Conservation (phyloP, 2,329 filamentous ascomycete genomes). For the Periconia sp. region DNA sequence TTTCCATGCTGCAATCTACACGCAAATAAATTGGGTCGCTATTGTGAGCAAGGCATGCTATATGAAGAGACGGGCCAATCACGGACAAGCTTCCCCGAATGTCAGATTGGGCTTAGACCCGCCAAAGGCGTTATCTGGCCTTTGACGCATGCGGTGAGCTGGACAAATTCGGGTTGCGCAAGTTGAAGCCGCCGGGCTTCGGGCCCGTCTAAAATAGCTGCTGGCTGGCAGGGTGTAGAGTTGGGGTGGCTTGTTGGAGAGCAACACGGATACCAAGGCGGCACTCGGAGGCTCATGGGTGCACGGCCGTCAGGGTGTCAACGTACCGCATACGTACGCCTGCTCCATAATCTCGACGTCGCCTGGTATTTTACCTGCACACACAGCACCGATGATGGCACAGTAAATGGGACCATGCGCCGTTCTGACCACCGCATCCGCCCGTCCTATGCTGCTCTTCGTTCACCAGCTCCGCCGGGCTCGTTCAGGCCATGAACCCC, state of each 20-base stretch:
- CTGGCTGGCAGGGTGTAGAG: background rate
- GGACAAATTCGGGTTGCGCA: too few species aligned
- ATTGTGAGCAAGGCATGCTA: constrained; percentile 1
- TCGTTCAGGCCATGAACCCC: constrained; percentile 47
- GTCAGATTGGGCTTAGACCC: background rate
- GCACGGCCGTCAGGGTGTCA: constrained; percentile 19
- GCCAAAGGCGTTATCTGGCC: constrained; percentile 15
- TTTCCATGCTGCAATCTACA: constrained; percentile 1
- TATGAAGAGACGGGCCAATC: constrained; percentile 13
- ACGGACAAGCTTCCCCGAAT: constrained; percentile 7
- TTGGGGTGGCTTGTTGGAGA: too few species aligned
- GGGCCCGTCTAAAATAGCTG: background rate
- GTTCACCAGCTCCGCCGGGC: constrained; percentile 37
- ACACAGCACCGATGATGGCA: constrained; percentile 27
- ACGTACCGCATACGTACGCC: constrained; percentile 16
- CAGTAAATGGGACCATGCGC: constrained; percentile 40
- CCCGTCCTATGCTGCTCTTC: constrained; percentile 46
- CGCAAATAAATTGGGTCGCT: constrained; percentile 1
- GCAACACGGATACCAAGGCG: constrained; percentile 8
- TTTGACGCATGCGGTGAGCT: constrained; percentile 5
- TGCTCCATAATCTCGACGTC: constrained; percentile 12
- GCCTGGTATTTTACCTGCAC: constrained; percentile 9
- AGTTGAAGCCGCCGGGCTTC: background rate
- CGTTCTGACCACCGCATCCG: constrained; percentile 28
- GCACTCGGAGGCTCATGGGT: constrained; percentile 15